Conservation (phyloP, 2,329 filamentous ascomycete genomes). For the Alternaria ethzedia region DNA sequence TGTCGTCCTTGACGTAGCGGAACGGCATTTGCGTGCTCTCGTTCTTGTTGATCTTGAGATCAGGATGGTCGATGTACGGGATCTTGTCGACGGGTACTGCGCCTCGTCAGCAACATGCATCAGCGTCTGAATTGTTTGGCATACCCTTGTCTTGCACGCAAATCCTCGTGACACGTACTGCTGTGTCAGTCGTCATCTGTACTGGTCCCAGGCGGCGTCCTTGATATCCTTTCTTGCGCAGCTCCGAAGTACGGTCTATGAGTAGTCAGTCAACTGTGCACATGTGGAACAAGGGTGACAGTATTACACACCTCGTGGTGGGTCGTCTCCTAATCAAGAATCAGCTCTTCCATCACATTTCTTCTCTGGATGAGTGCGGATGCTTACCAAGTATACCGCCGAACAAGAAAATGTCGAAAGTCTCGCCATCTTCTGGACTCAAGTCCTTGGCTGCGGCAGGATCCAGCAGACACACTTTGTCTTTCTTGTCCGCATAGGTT, state of each 20-base stretch:
- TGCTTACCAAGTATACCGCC: slow-evolving; percentile 86
- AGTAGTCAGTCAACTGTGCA: slow-evolving; percentile 26
- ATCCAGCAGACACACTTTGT: slow-evolving; percentile 85
- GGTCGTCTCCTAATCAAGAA: slow-evolving; percentile 76
- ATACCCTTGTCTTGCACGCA: slow-evolving; percentile 83
- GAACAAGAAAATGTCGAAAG: slow-evolving; percentile 92
- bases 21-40: slow-evolving; percentile 99
- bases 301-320: slow-evolving; percentile 76
- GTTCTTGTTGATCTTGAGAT: slow-evolving; percentile 86
- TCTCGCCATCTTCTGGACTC: slow-evolving; percentile 78
- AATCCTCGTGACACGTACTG: slow-evolving; percentile 89
- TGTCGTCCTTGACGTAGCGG: slow-evolving; percentile 80
- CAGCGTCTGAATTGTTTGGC: slow-evolving; percentile 31
- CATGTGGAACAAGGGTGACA: not conserved
- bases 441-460: slow-evolving; percentile 83
- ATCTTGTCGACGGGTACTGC: slow-evolving; percentile 79
- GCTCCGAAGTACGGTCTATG: slow-evolving; percentile 89
- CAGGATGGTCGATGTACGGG: slow-evolving; percentile 84
- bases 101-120: slow-evolving; percentile 21
- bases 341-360: slow-evolving; percentile 25
- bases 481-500: slow-evolving; percentile 74
- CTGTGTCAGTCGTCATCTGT: slow-evolving; percentile 99
- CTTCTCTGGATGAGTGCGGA: not conserved
- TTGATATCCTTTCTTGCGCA: slow-evolving; percentile 90
- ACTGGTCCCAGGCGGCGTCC: slow-evolving; percentile 87